Evolutionary conservation across 108 stramenopile species (phyloP).

Genomic region (Cyclotella choctawhatcheeana): DNA sequence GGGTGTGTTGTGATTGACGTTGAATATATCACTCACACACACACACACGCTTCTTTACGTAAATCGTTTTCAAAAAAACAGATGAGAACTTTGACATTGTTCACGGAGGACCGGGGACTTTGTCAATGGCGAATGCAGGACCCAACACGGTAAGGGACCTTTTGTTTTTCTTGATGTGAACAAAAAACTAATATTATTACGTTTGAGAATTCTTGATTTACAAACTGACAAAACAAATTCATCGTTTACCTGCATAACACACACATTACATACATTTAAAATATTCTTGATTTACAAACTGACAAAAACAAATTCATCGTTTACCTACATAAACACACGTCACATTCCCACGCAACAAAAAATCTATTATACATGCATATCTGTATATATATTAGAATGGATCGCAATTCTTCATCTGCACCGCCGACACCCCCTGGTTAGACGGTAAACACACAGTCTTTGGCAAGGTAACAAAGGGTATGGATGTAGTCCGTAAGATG

Average conservation of each 20-base stretch:
- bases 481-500: conserved; percentile 91
- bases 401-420: conserved; percentile 97
- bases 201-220: no score
- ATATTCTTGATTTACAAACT: no score
- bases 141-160: conserved; percentile 9
- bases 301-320: no score
- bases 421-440: conserved; percentile 93
- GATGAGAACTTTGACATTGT: conserved; percentile 86
- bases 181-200: no score
- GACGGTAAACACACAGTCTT: conserved; percentile 98
- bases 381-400: conserved; percentile 61
- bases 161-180: no score
- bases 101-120: conserved; percentile 77
- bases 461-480: conserved; percentile 94
- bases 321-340: no score
- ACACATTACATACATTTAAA: no score
- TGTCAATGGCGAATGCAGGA: conserved; percentile 70
- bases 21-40: conserved; percentile 4
- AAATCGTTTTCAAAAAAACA: no score
- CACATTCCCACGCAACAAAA: no score
- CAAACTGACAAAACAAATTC: no score
- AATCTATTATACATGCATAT: neutral
- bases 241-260: no score
- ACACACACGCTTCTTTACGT: no score
- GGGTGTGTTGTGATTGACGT: conserved; percentile 59